Evolutionary conservation across 2,329 filamentous ascomycete species (phyloP), one percentile per base, ranked within the genome.

Genomic region (Cladosporium sp.): DNA sequence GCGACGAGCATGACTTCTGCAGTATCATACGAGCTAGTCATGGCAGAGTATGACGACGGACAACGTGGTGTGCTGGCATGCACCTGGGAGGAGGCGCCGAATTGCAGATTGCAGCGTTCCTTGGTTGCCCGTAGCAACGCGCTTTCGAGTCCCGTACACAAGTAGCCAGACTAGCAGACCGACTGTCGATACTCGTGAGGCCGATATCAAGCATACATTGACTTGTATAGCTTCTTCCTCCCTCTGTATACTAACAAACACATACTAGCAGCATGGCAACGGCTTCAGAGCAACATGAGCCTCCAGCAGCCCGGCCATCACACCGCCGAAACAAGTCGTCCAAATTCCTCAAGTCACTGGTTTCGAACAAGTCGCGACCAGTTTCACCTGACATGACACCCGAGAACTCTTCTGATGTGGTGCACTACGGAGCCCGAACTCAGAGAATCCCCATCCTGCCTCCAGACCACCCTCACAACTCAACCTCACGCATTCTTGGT

Each of bases 341-440:
- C 51, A 68, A 68, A 59, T 73, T 79, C 43, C 73, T 85, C 61
- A 80, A 79, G 67, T 80, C 81, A 19, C 77, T 84, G 58, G 78
- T 84, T 64, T 74, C 76, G 19, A 72, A 80, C 52, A 82, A 78
- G 68, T 56, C 54, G 9, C 54, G 54, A 8, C 54, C 54, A 30
- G 54, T 56, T 15, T 56, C 54, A 19, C 54, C 54, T 28, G 54
- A 56, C 30, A 59, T 76, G 82, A 58, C 65, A 60, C 75, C 76
- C 45, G 49, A 51, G 20, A 14, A 34, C 20, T 39, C 30, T 19
- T 79, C 76, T 22, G 74, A 73, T 12, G 66, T 73, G 55, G 69
- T 62, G 58, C 51, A 61, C 36, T 58, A 30, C 43, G 59, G 43
- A 55, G 59, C 30, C 20, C 49, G 54, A 14, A 69, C 67, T 28